Conservation (phyloP, 805 yeast genomes). For the Schizosaccharomyces lindneri region DNA sequence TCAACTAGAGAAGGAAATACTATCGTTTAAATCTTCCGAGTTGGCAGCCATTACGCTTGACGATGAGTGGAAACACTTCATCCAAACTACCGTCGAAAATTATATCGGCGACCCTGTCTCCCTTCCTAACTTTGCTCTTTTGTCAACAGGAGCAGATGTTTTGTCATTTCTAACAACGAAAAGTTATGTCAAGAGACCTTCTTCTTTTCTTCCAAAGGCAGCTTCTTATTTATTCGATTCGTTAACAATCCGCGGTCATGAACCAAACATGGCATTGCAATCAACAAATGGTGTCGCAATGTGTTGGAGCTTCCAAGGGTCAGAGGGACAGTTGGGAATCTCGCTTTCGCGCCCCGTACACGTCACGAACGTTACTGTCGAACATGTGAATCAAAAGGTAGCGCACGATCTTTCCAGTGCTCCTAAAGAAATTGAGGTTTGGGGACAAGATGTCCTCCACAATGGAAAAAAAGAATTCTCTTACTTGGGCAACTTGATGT, state of each 20-base stretch:
- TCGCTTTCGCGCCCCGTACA: constrained; percentile 8
- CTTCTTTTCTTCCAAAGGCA: background rate
- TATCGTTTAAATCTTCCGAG: background rate
- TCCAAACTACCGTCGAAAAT: background rate
- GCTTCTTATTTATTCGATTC: background rate
- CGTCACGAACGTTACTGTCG: constrained; percentile 10
- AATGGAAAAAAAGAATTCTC: constrained; percentile 3
- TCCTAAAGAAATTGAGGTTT: constrained; percentile 12
- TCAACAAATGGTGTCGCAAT: constrained; percentile 9
- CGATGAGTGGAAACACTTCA: background rate
- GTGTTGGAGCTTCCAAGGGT: constrained; percentile 16
- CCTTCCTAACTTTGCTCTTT: background rate
- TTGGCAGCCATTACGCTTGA: background rate
- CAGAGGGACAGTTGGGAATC: constrained; percentile 11
- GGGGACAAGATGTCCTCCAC: constrained; percentile 9
- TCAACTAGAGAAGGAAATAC: background rate
- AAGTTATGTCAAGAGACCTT: constrained; percentile 4
- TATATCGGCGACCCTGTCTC: background rate
- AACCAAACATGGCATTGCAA: constrained; percentile 8
- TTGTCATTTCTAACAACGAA: constrained; percentile 9
- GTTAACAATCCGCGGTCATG: background rate
- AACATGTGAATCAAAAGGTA: constrained; percentile 10
- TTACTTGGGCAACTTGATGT: constrained; percentile 6
- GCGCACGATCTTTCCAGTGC: constrained; percentile 11
- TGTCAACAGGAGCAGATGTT: constrained; percentile 10